These are phyloP conservation scores for Diplotaxis tenuifolia DNA, from an alignment of 345 rosid genomes.

Conservation along the genomic window DNA sequence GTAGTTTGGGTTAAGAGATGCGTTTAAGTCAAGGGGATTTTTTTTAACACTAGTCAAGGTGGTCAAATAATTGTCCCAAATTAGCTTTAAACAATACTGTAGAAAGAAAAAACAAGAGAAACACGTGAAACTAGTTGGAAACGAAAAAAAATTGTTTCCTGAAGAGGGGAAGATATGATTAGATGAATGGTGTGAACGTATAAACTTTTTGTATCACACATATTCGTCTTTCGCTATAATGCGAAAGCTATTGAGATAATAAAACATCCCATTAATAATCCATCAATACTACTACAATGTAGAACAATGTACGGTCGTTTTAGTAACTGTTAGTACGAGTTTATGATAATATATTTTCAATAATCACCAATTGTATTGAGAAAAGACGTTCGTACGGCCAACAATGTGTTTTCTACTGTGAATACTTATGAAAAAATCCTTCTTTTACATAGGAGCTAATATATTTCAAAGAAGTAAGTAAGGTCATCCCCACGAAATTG, in stretches of 20 bases:
- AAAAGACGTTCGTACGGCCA: slow-evolving; percentile 28
- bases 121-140: not conserved
- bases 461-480: not conserved
- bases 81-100: no score
- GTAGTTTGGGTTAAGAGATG: not conserved
- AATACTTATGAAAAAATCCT: slow-evolving; percentile 18
- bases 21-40: no score
- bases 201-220: slow-evolving; percentile 8
- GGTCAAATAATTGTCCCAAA: no score
- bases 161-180: not conserved
- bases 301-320: not conserved
- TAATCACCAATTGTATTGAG: not conserved
- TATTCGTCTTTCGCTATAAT: slow-evolving; percentile 6
- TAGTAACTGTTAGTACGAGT: not conserved
- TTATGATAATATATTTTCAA: not conserved
- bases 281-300: not conserved
- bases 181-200: slow-evolving; percentile 1
- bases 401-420: not conserved
- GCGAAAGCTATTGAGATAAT: not conserved
- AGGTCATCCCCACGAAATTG: no score
- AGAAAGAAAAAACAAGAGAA: not conserved
- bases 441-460: not conserved
- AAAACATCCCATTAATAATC: not conserved
- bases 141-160: not conserved
- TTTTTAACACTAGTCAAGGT: no score